Percentiles rank a stretch among this genome's conserved stretches.
These are phyloP conservation scores for Daldinia bambusicola DNA, from an alignment of 495 filamentous ascomycete genomes.

Conservation along the genomic window DNA sequence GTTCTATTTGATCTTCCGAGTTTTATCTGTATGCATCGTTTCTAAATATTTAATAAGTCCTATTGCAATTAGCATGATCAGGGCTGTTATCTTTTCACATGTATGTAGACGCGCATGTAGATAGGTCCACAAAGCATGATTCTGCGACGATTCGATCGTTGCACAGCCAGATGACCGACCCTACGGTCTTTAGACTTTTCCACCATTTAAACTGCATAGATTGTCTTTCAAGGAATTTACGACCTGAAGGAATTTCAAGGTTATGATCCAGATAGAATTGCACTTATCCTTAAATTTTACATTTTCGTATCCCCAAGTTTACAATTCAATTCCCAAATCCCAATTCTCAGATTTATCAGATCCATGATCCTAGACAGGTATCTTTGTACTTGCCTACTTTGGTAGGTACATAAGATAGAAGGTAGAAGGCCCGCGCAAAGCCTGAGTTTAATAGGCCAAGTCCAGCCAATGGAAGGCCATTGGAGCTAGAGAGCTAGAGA, in stretches of 20 bases:
- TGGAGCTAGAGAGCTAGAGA: too few relatives aligned
- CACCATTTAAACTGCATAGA: slow-evolving; percentile 30
- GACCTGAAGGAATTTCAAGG: slow-evolving; percentile 9
- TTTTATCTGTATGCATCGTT: background rate
- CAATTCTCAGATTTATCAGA: slow-evolving; percentile 24
- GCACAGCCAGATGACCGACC: slow-evolving; percentile 19
- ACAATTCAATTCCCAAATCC: too few relatives aligned
- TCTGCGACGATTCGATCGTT: slow-evolving; percentile 36
- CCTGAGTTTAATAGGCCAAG: slow-evolving; percentile 1
- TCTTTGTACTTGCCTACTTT: slow-evolving; percentile 11
- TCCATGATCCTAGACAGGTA: slow-evolving; percentile 32
- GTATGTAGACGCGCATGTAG: too few relatives aligned
- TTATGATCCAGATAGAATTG: slow-evolving; percentile 9
- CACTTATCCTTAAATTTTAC: slow-evolving; percentile 14
- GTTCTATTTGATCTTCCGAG: background rate
- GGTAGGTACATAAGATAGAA: background rate
- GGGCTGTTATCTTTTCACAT: too few relatives aligned
- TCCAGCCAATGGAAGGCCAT: slow-evolving; percentile 16
- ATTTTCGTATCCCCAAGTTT: slow-evolving; percentile 25
- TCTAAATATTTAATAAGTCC: slow-evolving; percentile 6
- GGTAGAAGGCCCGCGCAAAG: slow-evolving; percentile 4
- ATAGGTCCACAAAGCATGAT: slow-evolving; percentile 14
- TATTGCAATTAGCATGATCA: background rate
- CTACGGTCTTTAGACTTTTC: slow-evolving; percentile 20
- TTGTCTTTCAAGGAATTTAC: slow-evolving; percentile 9